Conservation (phyloP, 495 filamentous ascomycete species). For the Rusavskia elegans region DNA sequence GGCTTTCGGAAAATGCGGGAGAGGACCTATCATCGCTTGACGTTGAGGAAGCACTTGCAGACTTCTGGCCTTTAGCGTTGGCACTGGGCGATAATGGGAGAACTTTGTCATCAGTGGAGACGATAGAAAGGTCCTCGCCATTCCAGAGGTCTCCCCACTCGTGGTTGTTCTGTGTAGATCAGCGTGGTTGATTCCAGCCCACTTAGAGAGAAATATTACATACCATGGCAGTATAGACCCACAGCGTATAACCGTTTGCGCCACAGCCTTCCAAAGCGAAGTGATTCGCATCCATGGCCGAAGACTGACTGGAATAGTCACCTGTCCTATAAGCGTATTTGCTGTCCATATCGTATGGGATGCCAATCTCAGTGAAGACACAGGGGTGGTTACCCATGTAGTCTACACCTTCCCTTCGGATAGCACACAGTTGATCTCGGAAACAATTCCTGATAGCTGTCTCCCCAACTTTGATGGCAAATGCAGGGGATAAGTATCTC, state of each 20-base stretch:
- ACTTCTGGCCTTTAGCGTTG: conserved; percentile 11
- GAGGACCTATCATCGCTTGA: conserved; percentile 32
- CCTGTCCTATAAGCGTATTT: conserved; percentile 92
- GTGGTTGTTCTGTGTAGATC: conserved; percentile 53
- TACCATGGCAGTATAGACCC: conserved; percentile 69
- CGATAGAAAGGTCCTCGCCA: conserved; percentile 88
- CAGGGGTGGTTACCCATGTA: conserved; percentile 85
- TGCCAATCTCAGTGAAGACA: conserved; percentile 88
- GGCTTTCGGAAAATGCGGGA: conserved; percentile 41
- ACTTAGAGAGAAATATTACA: conserved; percentile 4
- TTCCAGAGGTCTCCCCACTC: conserved; percentile 93
- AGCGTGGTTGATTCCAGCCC: background rate
- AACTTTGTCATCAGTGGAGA: conserved; percentile 62
- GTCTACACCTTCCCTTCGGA: conserved; percentile 75
- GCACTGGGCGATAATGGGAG: conserved; percentile 35
- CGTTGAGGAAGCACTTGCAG: conserved; percentile 15
- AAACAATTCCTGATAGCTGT: conserved; percentile 92
- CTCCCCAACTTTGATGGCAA: conserved; percentile 86
- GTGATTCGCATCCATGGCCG: conserved; percentile 94
- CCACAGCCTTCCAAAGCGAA: conserved; percentile 74
- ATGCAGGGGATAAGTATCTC: conserved; percentile 69
- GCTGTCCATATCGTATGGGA: conserved; percentile 97
- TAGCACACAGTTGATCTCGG: conserved; percentile 74
- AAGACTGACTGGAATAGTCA: conserved; percentile 82
- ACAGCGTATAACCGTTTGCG: conserved; percentile 73